Conservation (phyloP, 2,329 filamentous ascomycete genomes). For the Penicillium glabrum region DNA sequence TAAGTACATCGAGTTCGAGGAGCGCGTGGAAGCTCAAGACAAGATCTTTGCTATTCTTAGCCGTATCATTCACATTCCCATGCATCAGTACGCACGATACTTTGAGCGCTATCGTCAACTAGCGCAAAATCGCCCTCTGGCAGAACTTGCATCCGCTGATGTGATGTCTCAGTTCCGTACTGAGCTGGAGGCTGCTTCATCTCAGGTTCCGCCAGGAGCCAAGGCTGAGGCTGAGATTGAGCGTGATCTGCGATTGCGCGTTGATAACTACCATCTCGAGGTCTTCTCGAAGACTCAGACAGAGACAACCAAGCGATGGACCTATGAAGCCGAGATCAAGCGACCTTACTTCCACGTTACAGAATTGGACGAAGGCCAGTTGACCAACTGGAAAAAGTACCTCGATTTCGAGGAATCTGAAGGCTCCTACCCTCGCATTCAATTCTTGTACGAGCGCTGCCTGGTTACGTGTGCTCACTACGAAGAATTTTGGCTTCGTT, state of each 20-base stretch:
- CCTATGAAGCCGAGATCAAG: slow-evolving; percentile 91
- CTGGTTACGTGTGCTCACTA: slow-evolving; percentile 91
- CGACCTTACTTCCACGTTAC: slow-evolving; percentile 96
- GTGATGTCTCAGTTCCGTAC: slow-evolving; percentile 66
- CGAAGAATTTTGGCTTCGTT: slow-evolving; percentile 98
- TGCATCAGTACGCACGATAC: slow-evolving; percentile 94
- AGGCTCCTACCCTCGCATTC: slow-evolving; percentile 70
- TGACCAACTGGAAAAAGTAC: slow-evolving; percentile 93
- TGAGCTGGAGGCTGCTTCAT: slow-evolving; percentile 63
- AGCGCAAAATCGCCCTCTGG: slow-evolving; percentile 69
- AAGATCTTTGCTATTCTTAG: slow-evolving; percentile 81
- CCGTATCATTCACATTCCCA: slow-evolving; percentile 83
- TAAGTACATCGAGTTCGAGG: slow-evolving; percentile 96
- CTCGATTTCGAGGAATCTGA: slow-evolving; percentile 92
- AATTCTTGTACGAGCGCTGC: slow-evolving; percentile 91
- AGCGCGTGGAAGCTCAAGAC: slow-evolving; percentile 79
- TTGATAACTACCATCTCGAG: slow-evolving; percentile 79
- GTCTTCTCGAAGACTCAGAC: slow-evolving; percentile 77
- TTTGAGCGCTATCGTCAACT: slow-evolving; percentile 85
- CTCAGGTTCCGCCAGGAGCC: slow-evolving; percentile 40
- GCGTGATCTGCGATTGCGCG: slow-evolving; percentile 73
- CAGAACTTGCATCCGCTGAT: slow-evolving; percentile 70
- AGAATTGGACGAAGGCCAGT: slow-evolving; percentile 79
- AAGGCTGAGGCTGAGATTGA: slow-evolving; percentile 78
- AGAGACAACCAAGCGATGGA: slow-evolving; percentile 91